Conservation (phyloP, 2,329 filamentous ascomycete species). For the Diaporthe sp. region DNA sequence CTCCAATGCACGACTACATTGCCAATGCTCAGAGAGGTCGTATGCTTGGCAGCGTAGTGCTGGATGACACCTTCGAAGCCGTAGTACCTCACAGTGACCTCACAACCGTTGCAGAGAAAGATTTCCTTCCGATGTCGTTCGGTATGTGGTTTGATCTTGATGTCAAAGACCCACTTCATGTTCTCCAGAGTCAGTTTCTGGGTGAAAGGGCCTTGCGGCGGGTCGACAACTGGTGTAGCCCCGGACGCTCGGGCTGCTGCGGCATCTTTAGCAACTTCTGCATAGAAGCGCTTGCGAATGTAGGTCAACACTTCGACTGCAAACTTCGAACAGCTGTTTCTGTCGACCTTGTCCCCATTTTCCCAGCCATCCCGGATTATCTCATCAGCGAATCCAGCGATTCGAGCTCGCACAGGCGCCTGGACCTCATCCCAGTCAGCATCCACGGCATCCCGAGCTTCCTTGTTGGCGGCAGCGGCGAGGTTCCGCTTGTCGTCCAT, state of each 20-base stretch:
- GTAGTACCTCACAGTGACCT: constrained; percentile 74
- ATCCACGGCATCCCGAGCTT: constrained; percentile 71
- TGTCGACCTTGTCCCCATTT: constrained; percentile 72
- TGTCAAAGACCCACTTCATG: constrained; percentile 88
- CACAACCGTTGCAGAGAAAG: constrained; percentile 81
- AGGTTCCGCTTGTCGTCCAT: constrained; percentile 38
- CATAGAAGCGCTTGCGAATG: constrained; percentile 76
- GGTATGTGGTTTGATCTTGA: constrained; percentile 78
- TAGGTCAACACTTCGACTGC: constrained; percentile 79
- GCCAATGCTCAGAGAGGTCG: constrained; percentile 75
- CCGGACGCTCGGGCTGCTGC: constrained; percentile 60
- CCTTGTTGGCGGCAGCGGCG: constrained; percentile 53
- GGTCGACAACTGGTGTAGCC: constrained; percentile 59
- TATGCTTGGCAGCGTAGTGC: constrained; percentile 88
- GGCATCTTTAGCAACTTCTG: constrained; percentile 67
- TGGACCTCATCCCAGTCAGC: constrained; percentile 80
- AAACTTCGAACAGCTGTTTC: constrained; percentile 75
- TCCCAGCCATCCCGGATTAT: constrained; percentile 76
- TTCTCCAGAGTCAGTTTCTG: constrained; percentile 81
- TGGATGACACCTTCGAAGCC: constrained; percentile 85
- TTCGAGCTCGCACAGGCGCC: constrained; percentile 73
- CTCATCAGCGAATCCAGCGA: constrained; percentile 77
- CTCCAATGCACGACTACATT: constrained; percentile 84
- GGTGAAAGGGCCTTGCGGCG: constrained; percentile 65
- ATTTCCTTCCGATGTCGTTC: constrained; percentile 77